A percentile compares a stretch with the other conserved stretches of the same genome.
phyloP scores from a whole-genome alignment of 176 grass and related monocot genomes.

The Aegilops umbellulata region DNA sequence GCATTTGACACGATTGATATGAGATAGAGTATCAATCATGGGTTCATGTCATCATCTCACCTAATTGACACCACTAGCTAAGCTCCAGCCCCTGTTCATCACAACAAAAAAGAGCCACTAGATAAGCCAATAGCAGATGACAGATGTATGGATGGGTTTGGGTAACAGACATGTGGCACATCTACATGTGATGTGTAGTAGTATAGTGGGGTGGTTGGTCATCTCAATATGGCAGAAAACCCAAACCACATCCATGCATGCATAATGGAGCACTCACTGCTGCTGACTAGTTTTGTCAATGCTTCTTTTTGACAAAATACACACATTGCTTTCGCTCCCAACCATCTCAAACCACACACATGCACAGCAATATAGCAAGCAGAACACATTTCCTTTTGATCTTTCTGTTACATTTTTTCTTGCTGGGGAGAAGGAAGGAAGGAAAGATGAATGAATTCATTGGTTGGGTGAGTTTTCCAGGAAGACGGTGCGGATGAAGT shows the following conservation, averaged over 20 bases:
- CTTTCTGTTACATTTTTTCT: background rate
- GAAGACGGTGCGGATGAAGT: conserved; percentile 82
- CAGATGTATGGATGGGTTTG: background rate
- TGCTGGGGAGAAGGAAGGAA: background rate
- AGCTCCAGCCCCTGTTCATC: background rate
- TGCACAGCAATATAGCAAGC: background rate
- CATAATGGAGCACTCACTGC: conserved; percentile 14
- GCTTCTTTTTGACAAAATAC: conserved; percentile 1
- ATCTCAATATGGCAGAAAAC: background rate
- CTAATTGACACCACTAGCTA: background rate
- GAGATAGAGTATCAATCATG: background rate
- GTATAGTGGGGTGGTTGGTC: conserved; percentile 7
- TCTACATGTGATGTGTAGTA: background rate
- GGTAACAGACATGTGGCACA: background rate
- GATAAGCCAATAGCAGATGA: background rate
- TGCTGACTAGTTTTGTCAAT: background rate
- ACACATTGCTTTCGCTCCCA: background rate
- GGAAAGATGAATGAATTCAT: background rate
- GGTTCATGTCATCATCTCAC: conserved; percentile 3
- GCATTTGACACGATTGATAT: background rate
- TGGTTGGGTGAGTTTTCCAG: conserved; percentile 47
- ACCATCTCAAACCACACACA: background rate
- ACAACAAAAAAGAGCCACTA: background rate
- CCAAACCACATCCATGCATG: background rate
- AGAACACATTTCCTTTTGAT: background rate